Evolutionary conservation across 768 basidiomycete species (phyloP).

Genomic region (Leucogyrophana mollusca): DNA sequence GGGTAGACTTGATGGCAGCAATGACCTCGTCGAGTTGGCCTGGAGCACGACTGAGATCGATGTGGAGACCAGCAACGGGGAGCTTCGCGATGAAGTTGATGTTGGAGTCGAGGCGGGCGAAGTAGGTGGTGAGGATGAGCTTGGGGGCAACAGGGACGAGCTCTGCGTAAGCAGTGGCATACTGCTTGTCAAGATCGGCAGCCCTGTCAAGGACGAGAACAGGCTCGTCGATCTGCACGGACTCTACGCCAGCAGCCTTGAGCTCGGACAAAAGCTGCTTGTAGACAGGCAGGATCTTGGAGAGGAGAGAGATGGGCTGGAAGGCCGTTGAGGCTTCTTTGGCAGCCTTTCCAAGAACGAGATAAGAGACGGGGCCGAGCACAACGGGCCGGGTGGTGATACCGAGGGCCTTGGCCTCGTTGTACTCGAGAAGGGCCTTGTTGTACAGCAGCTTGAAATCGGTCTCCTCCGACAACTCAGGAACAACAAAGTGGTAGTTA

Average conservation of each 20-base stretch:
- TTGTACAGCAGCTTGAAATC: slow-evolving; percentile 96
- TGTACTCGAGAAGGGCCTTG: slow-evolving; percentile 92
- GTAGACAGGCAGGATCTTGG: slow-evolving; percentile 90
- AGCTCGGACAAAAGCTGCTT: slow-evolving; percentile 85
- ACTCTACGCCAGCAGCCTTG: slow-evolving; percentile 90
- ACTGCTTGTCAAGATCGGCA: slow-evolving; percentile 74
- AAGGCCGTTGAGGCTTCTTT: slow-evolving; percentile 83
- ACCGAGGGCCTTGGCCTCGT: slow-evolving; percentile 90
- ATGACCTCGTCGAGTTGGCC: slow-evolving; percentile 82
- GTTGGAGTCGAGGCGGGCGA: slow-evolving; percentile 93
- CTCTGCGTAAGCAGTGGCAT: slow-evolving; percentile 74
- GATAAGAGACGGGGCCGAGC: slow-evolving; percentile 94
- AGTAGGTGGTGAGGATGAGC: slow-evolving; percentile 95
- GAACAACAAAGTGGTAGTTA: slow-evolving; percentile 99
- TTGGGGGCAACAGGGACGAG: slow-evolving; percentile 83
- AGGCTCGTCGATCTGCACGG: slow-evolving; percentile 97
- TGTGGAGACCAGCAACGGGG: slow-evolving; percentile 90
- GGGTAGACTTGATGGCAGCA: slow-evolving; percentile 79
- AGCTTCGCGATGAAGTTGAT: slow-evolving; percentile 87
- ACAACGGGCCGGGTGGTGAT: slow-evolving; percentile 92
- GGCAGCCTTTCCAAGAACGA: slow-evolving; percentile 86
- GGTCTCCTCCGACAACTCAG: slow-evolving; percentile 86
- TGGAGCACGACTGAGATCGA: slow-evolving; percentile 94
- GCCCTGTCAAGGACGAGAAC: slow-evolving; percentile 91
- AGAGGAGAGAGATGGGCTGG: slow-evolving; percentile 87